Conservation (phyloP, 2,329 filamentous ascomycete genomes). For the Laburnicola sp. region DNA sequence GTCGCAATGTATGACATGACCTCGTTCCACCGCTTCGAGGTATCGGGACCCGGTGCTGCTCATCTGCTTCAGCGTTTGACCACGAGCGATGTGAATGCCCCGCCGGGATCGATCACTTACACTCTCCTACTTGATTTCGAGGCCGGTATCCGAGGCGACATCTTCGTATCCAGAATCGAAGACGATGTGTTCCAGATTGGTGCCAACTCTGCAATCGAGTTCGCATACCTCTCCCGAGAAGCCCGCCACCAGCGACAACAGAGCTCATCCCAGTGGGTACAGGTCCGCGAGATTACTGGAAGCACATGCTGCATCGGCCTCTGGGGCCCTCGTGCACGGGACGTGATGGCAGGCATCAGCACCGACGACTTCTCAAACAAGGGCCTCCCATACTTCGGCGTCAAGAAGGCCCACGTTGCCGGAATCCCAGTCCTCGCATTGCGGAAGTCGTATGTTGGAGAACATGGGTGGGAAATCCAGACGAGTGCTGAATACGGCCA, state of each 20-base stretch:
- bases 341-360: conserved; percentile 55
- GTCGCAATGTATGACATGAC: conserved; percentile 67
- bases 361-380: conserved; percentile 52
- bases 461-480: conserved; percentile 65
- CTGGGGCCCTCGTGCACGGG: conserved; percentile 61
- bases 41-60: conserved; percentile 61
- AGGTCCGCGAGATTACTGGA: conserved; percentile 63
- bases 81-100: conserved; percentile 54
- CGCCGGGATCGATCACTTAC: conserved; percentile 58
- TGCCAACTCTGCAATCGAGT: conserved; percentile 59
- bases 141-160: conserved; percentile 60
- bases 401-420: conserved; percentile 54
- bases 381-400: conserved; percentile 55
- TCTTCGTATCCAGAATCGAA: conserved; percentile 59
- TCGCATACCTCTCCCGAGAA: conserved; percentile 58
- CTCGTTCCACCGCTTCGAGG: conserved; percentile 60
- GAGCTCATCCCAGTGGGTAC: conserved; percentile 49
- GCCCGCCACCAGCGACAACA: conserved; percentile 54
- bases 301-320: conserved; percentile 64
- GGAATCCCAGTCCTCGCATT: conserved; percentile 61
- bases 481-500: conserved; percentile 62
- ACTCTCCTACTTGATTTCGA: conserved; percentile 60
- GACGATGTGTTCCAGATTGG: conserved; percentile 58
- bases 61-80: conserved; percentile 59
- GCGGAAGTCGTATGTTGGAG: conserved; percentile 63